Base-by-base conservation (phyloP, 2,329 filamentous ascomycete species). In the Penicillium vulpinum region DNA sequence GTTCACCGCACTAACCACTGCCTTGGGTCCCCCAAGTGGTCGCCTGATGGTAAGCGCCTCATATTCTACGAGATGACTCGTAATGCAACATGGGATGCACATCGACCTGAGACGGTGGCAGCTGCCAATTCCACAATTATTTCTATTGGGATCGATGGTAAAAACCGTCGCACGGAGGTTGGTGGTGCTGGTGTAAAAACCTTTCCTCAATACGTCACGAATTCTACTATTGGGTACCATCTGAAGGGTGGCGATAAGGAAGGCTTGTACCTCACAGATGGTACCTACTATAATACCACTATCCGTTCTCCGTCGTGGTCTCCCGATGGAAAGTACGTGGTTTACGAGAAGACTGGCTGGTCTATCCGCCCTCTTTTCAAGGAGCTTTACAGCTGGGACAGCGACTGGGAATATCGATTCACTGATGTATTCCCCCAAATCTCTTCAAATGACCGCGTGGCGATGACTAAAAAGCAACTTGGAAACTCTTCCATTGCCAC, bases 381-480 rank as follows among this genome's bases (percentile, higher is more conserved):
- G 61, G 40, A 66, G 40, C 66, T 78, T 6, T 78, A 73, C 59
- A 73, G 69, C 58, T 79, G 70, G 69, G 73, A 78, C 40, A 35
- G 40, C 7, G 71, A 76, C 5, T 78, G 71, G 71, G 77, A 78
- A 5, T 78, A 78, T 57, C 71, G 74, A 21, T 76, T 76, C 67
- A 77, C 70, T 43, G 76, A 79, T 51, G 74, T 79, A 3, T 78
- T 79, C 63, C 76, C 77, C 0, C 63, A 70, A 43, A 59, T 74
- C 16, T 63, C 62, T 3, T 66, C 62, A 9, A 50, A 62, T 2
- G 60, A 69, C 33, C 63, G 58, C 1, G 62, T 77, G 0, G 72
- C 67, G 13, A 70, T 74, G 18, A 78, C 76, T 0, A 65, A 74
- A 54, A 78, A 77, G 57, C 73, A 77, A 54, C 67, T 76, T 1